Conservation (phyloP, 2,329 filamentous ascomycete genomes). For the Penicillium polonicum region DNA sequence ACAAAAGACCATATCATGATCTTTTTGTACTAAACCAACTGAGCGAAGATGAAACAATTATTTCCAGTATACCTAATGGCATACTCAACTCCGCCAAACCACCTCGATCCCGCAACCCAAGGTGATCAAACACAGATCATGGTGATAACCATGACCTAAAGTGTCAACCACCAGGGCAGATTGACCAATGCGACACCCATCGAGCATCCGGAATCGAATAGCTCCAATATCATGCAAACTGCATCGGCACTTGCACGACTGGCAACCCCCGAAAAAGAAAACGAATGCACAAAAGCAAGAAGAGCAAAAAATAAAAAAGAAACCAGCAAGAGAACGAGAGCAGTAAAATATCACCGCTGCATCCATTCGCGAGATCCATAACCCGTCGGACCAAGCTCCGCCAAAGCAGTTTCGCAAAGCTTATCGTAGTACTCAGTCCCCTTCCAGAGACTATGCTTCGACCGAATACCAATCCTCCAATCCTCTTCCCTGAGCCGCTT, state of each 20-base stretch:
- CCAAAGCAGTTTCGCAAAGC: constrained; percentile 38
- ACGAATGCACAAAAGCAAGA: not conserved
- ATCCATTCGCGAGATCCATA: not conserved
- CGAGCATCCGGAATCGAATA: too few species aligned
- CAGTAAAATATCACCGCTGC: not conserved
- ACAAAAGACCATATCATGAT: not conserved
- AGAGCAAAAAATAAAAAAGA: not conserved
- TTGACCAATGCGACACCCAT: not conserved
- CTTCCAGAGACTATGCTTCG: constrained; percentile 36
- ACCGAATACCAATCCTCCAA: constrained; percentile 41
- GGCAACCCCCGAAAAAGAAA: not conserved
- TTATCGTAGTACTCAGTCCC: constrained; percentile 39
- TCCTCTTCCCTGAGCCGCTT: constrained; percentile 34
- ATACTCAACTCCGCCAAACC: not conserved
- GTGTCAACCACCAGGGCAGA: not conserved
- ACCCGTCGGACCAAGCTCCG: constrained; percentile 28
- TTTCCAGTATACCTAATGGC: not conserved
- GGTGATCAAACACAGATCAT: not conserved
- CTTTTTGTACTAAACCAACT: not conserved
- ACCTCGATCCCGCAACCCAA: not conserved
- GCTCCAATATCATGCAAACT: not conserved
- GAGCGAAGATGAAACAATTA: not conserved
- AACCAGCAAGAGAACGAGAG: not conserved
- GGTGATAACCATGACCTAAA: not conserved
- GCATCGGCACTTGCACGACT: not conserved